Evolutionary conservation across 2,329 filamentous ascomycete species (phyloP).

Genomic region (Orbilia brochopaga): DNA sequence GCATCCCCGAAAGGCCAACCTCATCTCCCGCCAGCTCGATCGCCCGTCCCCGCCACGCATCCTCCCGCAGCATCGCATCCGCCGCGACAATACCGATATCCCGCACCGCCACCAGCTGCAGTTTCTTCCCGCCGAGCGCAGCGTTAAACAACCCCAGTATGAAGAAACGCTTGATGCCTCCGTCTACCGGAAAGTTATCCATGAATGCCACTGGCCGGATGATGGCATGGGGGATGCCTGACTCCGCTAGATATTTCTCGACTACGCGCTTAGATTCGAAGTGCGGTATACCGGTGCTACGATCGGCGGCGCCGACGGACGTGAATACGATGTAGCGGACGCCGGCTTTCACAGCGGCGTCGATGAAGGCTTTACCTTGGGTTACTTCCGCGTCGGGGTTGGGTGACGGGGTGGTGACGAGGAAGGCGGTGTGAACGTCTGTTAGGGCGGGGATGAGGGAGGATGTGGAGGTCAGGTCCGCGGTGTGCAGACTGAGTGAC

Average conservation of each 20-base stretch:
- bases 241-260: constrained; percentile 30
- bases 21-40: constrained; percentile 60
- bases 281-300: constrained; percentile 39
- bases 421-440: constrained; percentile 34
- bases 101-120: constrained; percentile 58
- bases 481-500: constrained; percentile 20
- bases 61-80: constrained; percentile 55
- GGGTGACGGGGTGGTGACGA: constrained; percentile 34
- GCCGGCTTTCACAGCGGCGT: constrained; percentile 31
- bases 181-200: constrained; percentile 56
- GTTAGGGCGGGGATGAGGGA: constrained; percentile 20
- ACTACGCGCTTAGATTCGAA: constrained; percentile 41
- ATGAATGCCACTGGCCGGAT: constrained; percentile 59
- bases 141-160: constrained; percentile 57
- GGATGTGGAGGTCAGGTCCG: constrained; percentile 23
- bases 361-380: constrained; percentile 39
- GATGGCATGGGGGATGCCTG: constrained; percentile 58
- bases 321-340: constrained; percentile 34
- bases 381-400: constrained; percentile 25
- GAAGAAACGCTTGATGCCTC: constrained; percentile 39
- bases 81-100: constrained; percentile 59
- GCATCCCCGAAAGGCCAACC: constrained; percentile 57
- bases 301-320: constrained; percentile 38
- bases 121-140: constrained; percentile 55
- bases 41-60: constrained; percentile 56